Evolutionary conservation across 2,329 filamentous ascomycete genomes (phyloP).

Genomic region (Polytolypa hystricis): DNA sequence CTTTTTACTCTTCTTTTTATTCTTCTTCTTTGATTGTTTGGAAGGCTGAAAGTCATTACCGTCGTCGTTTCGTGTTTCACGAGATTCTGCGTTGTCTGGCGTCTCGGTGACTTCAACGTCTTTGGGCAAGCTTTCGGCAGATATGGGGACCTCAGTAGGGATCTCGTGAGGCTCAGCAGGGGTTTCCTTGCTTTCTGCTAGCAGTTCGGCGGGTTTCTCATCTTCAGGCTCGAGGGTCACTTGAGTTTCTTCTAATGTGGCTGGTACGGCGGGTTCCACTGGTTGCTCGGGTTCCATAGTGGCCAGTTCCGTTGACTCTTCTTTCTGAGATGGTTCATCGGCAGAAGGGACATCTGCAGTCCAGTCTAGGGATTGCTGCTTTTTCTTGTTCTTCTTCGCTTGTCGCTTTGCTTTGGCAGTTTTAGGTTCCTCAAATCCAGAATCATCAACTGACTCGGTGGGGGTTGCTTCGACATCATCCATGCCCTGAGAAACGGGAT

Average conservation of each 20-base stretch:
- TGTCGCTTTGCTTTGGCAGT: constrained; percentile 34
- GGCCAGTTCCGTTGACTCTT: neutral
- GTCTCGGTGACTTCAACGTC: constrained; percentile 13
- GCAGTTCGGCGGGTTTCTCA: neutral
- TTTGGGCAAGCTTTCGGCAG: constrained; percentile 2
- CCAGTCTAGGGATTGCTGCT: constrained; percentile 14
- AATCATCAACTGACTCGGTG: constrained; percentile 1
- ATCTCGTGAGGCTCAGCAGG: neutral
- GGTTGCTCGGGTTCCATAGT: neutral
- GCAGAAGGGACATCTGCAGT: neutral
- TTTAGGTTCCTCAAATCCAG: constrained; percentile 18
- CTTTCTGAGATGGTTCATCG: too few relatives aligned
- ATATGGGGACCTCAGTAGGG: neutral
- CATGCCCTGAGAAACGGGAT: too few relatives aligned
- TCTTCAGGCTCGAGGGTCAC: neutral
- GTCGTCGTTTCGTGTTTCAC: constrained; percentile 26
- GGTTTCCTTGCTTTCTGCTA: too few relatives aligned
- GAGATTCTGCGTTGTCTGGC: constrained; percentile 19
- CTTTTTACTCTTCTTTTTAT: constrained; percentile 23
- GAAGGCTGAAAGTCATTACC: constrained; percentile 37
- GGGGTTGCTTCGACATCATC: constrained; percentile 8
- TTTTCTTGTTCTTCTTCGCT: constrained; percentile 37
- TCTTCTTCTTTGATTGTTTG: constrained; percentile 27
- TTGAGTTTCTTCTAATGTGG: neutral
- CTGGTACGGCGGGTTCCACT: neutral